Evolutionary conservation across 192 early-diverging fungal genomes (phyloP).

Genomic region (Coemansia sp.): DNA sequence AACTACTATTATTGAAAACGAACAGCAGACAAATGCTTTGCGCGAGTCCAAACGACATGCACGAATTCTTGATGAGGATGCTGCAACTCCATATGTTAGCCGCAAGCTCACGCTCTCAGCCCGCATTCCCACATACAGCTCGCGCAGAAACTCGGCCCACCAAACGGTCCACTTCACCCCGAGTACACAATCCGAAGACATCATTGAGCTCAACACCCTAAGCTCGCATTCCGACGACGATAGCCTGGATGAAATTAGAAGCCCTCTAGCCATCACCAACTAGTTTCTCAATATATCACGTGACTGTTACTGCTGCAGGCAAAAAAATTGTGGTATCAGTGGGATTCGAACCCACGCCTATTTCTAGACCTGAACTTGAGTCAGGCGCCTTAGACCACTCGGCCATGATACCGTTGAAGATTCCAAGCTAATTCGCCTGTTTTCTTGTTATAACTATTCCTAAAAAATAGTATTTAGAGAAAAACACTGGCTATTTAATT

Average conservation of each 20-base stretch:
- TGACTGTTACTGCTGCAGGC: too few relatives aligned
- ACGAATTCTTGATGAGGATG: conserved; percentile 21
- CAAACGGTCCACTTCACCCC: conserved; percentile 5
- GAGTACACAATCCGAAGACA: neutral
- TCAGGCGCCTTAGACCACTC: too few relatives aligned
- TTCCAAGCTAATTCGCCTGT: too few relatives aligned
- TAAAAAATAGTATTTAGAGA: too few relatives aligned
- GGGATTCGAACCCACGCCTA: too few relatives aligned
- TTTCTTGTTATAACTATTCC: too few relatives aligned
- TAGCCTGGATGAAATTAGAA: conserved; percentile 6
- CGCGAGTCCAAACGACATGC: conserved; percentile 25
- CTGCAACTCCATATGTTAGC: conserved; percentile 9
- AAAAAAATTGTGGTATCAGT: too few relatives aligned
- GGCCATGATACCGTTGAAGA: too few relatives aligned
- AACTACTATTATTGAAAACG: conserved; percentile 27
- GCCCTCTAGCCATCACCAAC: neutral
- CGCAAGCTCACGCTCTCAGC: conserved; percentile 38
- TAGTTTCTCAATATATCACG: too few relatives aligned
- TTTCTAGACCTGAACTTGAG: too few relatives aligned
- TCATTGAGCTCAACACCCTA: conserved; percentile 6
- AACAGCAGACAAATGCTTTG: conserved; percentile 4
- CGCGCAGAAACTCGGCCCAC: neutral
- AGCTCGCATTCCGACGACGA: neutral
- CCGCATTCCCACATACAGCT: conserved; percentile 20
- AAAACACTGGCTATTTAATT: too few relatives aligned